Evolutionary conservation across 176 grass and related monocot genomes (phyloP), one percentile per base, ranked within the genome.

Genomic region (Cenchrus americanus): DNA sequence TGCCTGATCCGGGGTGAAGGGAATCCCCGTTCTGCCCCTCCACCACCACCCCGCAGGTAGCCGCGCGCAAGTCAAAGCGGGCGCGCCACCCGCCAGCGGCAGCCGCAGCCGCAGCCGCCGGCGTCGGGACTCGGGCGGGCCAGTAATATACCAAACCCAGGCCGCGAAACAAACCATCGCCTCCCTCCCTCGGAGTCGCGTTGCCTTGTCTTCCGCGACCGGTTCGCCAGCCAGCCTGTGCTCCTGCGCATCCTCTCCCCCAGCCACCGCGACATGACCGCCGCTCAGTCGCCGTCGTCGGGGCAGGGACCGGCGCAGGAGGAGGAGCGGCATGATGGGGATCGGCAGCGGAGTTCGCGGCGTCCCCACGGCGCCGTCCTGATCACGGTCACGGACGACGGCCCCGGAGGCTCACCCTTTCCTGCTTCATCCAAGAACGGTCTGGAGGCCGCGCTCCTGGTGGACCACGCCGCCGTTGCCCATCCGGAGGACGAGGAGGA

Each of bases 331-430:
- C 4, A 44, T 5, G 23, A 12, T 10, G 19, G 14, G n/a, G 6
- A 19, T 0, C 47, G 0, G 59, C 19, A 42, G 4, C 44, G 1
- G 44, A 15, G 2, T 21, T 0, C 1, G 75, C 27, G 3, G 8
- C 8, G 0, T 62, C 26, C 34, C 14, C 69, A 67, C 54, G 92
- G 92, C 54, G 78, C 71, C 2, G 89, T 94, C 68, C 15, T 78
- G 82, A 86, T 94, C 90, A 48, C 65, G 14, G 82, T 92, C 78
- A 70, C 87, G 51, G 22, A 26, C 49, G 7, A 32, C 14, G 9
- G n/a, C 30, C 7, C 30, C 18, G 9, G 21, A 15, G 68, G 23
- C 5, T 24, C 58, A 8, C n/a, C n/a, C n/a, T 5, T 17, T 24
- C 77, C 85, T 11, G 75, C 85, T 57, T 82, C 90, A 75, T 70